Evolutionary conservation across 164 flowering plant species (phyloP), one percentile per base, ranked within the genome.

Genomic region (Stephania japonica): DNA sequence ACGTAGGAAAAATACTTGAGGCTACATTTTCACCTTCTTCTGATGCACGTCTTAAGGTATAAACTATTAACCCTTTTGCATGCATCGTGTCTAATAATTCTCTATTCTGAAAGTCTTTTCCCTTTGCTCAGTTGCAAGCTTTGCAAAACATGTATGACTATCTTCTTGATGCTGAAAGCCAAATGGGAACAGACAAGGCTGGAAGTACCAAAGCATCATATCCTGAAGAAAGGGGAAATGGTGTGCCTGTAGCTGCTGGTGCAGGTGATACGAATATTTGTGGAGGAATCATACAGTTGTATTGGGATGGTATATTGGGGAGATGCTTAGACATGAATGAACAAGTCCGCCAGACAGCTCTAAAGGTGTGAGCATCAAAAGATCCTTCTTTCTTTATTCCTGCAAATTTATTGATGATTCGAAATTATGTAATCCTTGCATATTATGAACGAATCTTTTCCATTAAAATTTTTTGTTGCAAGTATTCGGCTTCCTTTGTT

Each of bases 221-320:
- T 80, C 42, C 91, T 49, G 81, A 62, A 47, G 87, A 74, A 73
- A 83, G 81, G 74, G 87, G 86, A 56, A 79, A 82, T 1, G 78
- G 75, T 78, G 97, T 93, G 27, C 97, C 99, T 69, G 96, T 91
- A 79, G 98, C 98, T 85, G 97, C 98, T 7, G 98, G 99, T 75
- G 98, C 99, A 19, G 98, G 98, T 75, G 99, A 95, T 80, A 89
- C 97, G 47, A 95, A 95, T 81, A 89, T 93, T 5, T 95, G 98
- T 83, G 99, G 99, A 18, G 97, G 98, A 72, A 93, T 93, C 74
- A 78, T 95, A 70, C 99, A 93, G 75, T 77, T 95, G 75, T 93
- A 91, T 75, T 95, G 99, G 99, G 85, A 87, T 71, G 77, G 72
- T 70, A 87, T 95, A 67, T 80, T 95, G 77, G 93, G 78, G 10